phyloP scores from a whole-genome alignment of 2,329 filamentous ascomycete genomes.

The Microascus cirrosus region DNA sequence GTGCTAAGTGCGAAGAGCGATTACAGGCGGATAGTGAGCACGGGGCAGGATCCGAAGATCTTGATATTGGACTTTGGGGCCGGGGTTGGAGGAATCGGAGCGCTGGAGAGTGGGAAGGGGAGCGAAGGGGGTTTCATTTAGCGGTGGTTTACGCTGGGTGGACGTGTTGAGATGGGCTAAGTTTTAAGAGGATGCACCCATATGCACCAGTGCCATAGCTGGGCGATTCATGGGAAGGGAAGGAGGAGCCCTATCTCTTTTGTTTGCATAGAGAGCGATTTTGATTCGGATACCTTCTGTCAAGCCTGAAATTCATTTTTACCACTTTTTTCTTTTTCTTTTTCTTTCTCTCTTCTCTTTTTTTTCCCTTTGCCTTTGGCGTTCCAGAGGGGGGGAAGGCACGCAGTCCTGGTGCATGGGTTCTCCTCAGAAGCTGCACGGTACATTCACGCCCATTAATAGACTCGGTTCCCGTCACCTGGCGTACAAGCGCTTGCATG shows the following conservation, averaged over 20 bases:
- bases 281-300: not conserved
- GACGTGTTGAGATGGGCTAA: not conserved
- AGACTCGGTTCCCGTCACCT: no score
- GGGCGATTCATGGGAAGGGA: not conserved
- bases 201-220: not conserved
- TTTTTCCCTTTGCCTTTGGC: no score
- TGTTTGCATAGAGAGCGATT: not conserved
- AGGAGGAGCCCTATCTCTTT: not conserved
- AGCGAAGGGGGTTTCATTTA: not conserved
- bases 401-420: no score
- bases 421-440: no score
- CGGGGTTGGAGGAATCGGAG: conserved; percentile 42
- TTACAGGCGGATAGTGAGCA: conserved; percentile 87
- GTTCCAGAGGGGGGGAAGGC: no score
- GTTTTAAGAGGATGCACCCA: not conserved
- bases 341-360: no score
- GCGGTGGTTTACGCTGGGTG: not conserved
- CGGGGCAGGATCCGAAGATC: conserved; percentile 86
- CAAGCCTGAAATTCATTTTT: not conserved
- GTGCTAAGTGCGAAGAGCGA: conserved; percentile 93
- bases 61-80: conserved; percentile 86
- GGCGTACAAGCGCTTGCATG: no score
- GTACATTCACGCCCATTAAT: no score
- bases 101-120: conserved; percentile 35
- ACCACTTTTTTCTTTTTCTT: no score